Conservation (phyloP, 306 rosid species). For the Corylus americana region DNA sequence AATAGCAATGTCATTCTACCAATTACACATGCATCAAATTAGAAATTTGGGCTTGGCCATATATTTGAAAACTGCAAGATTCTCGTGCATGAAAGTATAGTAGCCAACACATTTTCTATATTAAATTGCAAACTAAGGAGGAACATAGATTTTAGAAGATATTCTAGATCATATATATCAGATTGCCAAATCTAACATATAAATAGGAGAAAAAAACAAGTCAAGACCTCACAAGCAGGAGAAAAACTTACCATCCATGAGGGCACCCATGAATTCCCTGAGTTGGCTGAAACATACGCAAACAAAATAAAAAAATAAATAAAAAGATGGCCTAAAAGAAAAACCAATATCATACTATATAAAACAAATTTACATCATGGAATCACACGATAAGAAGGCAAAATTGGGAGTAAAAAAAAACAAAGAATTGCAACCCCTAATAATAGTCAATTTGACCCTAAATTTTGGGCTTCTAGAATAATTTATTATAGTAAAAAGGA, state of each 20-base stretch:
- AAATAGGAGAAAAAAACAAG: neutral
- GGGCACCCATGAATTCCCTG: neutral
- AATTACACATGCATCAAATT: neutral
- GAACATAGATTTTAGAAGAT: neutral
- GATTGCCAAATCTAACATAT: neutral
- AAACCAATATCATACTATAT: neutral
- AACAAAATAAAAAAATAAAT: conserved; percentile 1
- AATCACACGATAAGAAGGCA: neutral
- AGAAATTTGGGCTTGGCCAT: neutral
- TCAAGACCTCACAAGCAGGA: neutral
- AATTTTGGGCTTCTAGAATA: neutral
- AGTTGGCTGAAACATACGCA: conserved; percentile 9
- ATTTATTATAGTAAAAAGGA: neutral
- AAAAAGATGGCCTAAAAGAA: neutral
- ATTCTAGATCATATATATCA: neutral
- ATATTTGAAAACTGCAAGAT: neutral
- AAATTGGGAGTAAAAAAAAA: neutral
- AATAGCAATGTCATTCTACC: conserved; percentile 69
- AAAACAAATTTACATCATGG: neutral
- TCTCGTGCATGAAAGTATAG: neutral
- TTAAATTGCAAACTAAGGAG: neutral
- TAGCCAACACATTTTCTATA: neutral
- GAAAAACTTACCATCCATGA: conserved; percentile 14
- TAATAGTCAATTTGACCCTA: neutral
- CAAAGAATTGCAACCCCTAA: neutral